These are phyloP conservation scores for Aspergillus ochraceus DNA, from an alignment of 2,329 filamentous ascomycete genomes.

Conservation along the genomic window DNA sequence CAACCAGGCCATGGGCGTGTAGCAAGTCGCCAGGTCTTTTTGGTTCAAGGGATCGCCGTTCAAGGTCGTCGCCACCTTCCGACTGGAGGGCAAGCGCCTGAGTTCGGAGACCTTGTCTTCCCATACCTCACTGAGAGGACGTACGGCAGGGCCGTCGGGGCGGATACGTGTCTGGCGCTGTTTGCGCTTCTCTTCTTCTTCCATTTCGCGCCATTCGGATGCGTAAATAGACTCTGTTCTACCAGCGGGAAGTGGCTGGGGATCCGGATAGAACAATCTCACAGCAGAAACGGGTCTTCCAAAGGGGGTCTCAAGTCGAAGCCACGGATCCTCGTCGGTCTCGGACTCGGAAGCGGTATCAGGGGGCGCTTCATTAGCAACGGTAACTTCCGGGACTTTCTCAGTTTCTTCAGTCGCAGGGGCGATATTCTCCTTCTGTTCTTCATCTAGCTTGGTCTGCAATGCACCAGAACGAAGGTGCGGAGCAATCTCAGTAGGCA, in stretches of 20 bases:
- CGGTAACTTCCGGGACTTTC: not conserved
- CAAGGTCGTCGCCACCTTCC: conserved; percentile 32
- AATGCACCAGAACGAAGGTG: conserved; percentile 9
- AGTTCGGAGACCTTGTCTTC: conserved; percentile 32
- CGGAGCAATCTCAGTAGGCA: conserved; percentile 12
- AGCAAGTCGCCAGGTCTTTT: conserved; percentile 39
- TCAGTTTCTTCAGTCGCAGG: not conserved
- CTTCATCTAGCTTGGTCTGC: not conserved
- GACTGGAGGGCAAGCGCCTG: conserved; percentile 25
- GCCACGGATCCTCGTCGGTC: conserved; percentile 22
- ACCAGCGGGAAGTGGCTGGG: conserved; percentile 25
- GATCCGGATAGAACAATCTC: conserved; percentile 23
- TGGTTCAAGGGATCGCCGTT: conserved; percentile 38
- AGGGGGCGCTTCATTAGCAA: not conserved
- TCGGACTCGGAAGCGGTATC: conserved; percentile 3
- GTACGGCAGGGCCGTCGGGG: conserved; percentile 33
- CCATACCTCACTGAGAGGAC: conserved; percentile 39
- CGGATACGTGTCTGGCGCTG: conserved; percentile 21
- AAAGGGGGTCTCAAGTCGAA: conserved; percentile 18
- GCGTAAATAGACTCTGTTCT: conserved; percentile 32
- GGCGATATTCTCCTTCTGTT: conserved; percentile 19
- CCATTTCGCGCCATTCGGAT: conserved; percentile 26
- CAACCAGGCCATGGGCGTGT: conserved; percentile 39
- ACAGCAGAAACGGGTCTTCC: conserved; percentile 33
- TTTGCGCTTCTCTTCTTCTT: conserved; percentile 25